These are phyloP conservation scores for Aspergillus campestris DNA, from an alignment of 495 filamentous ascomycete species.

Conservation along the genomic window DNA sequence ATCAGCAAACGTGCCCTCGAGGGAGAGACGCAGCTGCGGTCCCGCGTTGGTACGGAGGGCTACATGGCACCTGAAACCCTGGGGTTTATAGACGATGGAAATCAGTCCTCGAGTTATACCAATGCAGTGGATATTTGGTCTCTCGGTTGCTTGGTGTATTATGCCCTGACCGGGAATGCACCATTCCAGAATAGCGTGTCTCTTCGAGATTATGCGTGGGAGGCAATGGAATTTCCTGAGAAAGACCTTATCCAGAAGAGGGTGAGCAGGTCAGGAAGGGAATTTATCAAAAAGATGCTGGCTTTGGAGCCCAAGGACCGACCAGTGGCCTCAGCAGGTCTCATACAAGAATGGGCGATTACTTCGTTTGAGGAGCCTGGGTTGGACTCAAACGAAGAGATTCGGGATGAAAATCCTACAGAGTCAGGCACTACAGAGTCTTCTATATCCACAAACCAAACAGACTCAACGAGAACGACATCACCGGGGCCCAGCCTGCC, in stretches of 20 bases:
- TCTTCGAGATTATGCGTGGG: neutral
- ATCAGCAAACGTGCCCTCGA: slow-evolving; percentile 28
- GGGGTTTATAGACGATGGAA: slow-evolving; percentile 3
- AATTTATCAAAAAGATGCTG: neutral
- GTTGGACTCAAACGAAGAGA: neutral
- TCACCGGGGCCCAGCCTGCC: too few relatives aligned
- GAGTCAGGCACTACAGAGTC: too few relatives aligned
- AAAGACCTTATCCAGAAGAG: neutral
- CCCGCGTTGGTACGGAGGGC: slow-evolving; percentile 19
- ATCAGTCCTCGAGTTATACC: slow-evolving; percentile 9
- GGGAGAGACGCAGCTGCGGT: slow-evolving; percentile 9
- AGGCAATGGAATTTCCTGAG: neutral
- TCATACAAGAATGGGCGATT: neutral
- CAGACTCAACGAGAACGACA: too few relatives aligned
- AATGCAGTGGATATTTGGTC: slow-evolving; percentile 22
- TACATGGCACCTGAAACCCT: slow-evolving; percentile 33
- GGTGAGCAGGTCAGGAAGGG: neutral
- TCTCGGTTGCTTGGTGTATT: slow-evolving; percentile 13
- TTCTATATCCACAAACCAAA: too few relatives aligned
- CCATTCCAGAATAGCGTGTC: neutral
- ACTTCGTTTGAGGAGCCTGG: neutral
- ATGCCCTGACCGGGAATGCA: slow-evolving; percentile 2
- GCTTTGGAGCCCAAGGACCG: neutral
- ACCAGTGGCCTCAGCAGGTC: neutral
- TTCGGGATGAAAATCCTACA: neutral